These are phyloP conservation scores for Lycium barbarum DNA, from an alignment of 257 asterid genomes.

Conservation along the genomic window DNA sequence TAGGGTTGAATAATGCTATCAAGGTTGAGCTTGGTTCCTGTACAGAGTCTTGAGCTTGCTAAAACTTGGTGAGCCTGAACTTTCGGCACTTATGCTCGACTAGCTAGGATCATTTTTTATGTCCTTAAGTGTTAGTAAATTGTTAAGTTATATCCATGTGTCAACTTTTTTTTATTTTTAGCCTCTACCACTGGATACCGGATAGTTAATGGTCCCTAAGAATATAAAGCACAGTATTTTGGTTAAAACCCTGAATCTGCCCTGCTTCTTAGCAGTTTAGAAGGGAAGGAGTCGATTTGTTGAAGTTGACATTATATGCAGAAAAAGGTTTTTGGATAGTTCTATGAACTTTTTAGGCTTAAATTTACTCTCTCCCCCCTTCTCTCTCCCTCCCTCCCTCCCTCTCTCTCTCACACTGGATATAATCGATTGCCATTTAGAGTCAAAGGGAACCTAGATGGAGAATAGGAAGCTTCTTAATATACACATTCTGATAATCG, in stretches of 20 bases:
- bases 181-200: background rate
- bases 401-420: background rate
- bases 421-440: background rate
- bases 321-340: conserved; percentile 4
- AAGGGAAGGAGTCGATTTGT: background rate
- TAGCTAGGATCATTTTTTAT: conserved; percentile 17
- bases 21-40: background rate
- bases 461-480: background rate
- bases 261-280: background rate
- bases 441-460: conserved; percentile 12
- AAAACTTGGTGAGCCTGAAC: background rate
- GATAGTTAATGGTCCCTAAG: background rate
- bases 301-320: conserved; percentile 23
- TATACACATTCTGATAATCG: background rate
- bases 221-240: background rate
- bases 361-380: background rate
- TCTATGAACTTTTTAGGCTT: conserved; percentile 2
- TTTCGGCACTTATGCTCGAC: background rate
- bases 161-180: background rate
- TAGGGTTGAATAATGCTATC: conserved; percentile 13
- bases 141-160: background rate
- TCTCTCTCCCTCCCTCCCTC: background rate
- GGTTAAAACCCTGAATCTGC: conserved; percentile 1
- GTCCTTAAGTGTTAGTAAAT: background rate
- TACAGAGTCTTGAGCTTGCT: background rate